phyloP scores from a whole-genome alignment of 1,284 basidiomycete species.

The Apiotrichum porosum region DNA sequence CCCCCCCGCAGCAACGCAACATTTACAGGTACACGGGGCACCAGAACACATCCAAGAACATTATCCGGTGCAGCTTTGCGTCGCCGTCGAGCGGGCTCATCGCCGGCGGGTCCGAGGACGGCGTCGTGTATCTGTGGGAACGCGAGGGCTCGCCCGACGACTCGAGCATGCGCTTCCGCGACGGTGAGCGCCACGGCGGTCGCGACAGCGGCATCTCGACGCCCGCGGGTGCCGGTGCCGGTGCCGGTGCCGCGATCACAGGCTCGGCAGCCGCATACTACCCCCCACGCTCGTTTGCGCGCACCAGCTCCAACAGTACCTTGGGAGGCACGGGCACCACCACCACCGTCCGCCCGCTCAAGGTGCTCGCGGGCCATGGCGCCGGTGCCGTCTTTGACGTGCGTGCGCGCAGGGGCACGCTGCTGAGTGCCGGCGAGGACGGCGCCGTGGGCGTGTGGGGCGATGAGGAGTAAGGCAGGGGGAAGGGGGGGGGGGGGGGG shows the following conservation, averaged over 20 bases:
- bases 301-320: slow-evolving; percentile 1
- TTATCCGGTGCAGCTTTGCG: slow-evolving; percentile 50
- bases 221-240: no score
- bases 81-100: slow-evolving; percentile 43
- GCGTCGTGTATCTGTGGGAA: slow-evolving; percentile 44
- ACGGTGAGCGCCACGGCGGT: no score
- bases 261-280: slow-evolving; percentile 31
- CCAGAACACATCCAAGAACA: slow-evolving; percentile 53
- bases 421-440: slow-evolving; percentile 51
- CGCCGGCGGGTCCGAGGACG: slow-evolving; percentile 50
- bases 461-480: slow-evolving; percentile 7
- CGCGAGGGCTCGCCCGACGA: slow-evolving; percentile 22
- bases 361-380: slow-evolving; percentile 34
- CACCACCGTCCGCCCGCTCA: slow-evolving; percentile 28
- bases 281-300: slow-evolving; percentile 22
- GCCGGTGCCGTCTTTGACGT: slow-evolving; percentile 49
- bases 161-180: slow-evolving; percentile 4
- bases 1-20: slow-evolving; percentile 45
- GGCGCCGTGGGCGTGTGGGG: slow-evolving; percentile 50
- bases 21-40: slow-evolving; percentile 52
- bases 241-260: no score
- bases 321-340: slow-evolving; percentile 5
- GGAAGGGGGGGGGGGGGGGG: no score
- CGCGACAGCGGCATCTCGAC: slow-evolving; percentile 1
- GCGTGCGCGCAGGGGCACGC: slow-evolving; percentile 37